Percentiles rank a stretch among this genome's conserved stretches.
These are phyloP conservation scores for Zoysia pacifica DNA, from an alignment of 176 grass and related monocot species.

Conservation along the genomic window DNA sequence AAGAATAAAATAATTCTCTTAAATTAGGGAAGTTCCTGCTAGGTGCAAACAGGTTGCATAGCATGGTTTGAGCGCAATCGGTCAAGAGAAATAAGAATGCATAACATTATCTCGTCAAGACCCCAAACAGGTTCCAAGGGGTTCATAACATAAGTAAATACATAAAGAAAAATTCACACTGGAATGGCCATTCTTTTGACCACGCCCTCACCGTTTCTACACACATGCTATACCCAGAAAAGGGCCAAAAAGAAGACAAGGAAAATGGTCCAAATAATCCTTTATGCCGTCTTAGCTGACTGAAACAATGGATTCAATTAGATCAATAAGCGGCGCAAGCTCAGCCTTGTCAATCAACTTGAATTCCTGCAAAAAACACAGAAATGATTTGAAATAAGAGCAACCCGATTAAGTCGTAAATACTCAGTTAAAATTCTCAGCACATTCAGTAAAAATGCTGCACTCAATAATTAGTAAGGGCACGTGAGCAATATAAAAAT, in stretches of 20 bases:
- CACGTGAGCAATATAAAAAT: not conserved
- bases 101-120: not conserved
- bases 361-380: conserved; percentile 66
- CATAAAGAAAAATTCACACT: not conserved
- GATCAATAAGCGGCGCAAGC: conserved; percentile 83
- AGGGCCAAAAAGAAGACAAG: not conserved
- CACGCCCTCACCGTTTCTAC: not conserved
- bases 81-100: no score
- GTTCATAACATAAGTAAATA: not conserved
- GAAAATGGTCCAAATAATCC: not conserved
- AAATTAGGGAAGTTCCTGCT: not conserved
- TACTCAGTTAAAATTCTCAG: not conserved
- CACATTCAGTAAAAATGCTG: not conserved
- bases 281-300: conserved; percentile 40
- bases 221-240: not conserved
- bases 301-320: conserved; percentile 87
- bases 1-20: not conserved
- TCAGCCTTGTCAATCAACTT: conserved; percentile 88
- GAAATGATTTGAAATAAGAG: not conserved
- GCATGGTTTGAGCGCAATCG: no score
- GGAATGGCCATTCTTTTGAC: not conserved
- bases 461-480: not conserved
- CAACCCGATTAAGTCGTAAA: not conserved
- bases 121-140: not conserved
- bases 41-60: not conserved